Evolutionary conservation across 2,329 filamentous ascomycete genomes (phyloP).

Genomic region (Penicillium janthinellum): DNA sequence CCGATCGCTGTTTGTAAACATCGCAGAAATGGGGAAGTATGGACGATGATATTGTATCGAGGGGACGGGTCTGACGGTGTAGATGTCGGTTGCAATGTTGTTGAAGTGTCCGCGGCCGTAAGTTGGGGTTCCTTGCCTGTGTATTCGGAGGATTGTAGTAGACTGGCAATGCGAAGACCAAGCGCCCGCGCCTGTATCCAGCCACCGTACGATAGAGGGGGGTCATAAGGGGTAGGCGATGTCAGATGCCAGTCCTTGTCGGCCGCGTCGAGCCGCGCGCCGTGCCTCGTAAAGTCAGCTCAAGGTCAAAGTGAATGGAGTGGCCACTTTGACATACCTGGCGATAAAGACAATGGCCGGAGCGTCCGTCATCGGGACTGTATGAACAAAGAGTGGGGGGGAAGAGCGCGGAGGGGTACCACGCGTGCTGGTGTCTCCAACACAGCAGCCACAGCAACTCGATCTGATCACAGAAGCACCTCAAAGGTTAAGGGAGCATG

Average conservation of each 20-base stretch:
- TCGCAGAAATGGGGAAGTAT: conserved; percentile 90
- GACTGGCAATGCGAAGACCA: conserved; percentile 78
- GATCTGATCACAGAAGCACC: not conserved
- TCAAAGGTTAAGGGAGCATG: conserved; percentile 7
- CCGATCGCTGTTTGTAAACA: conserved; percentile 91
- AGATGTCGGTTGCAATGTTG: conserved; percentile 11
- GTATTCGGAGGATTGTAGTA: conserved; percentile 57
- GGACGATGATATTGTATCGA: conserved; percentile 70
- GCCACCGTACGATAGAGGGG: conserved; percentile 90
- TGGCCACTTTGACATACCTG: conserved; percentile 32
- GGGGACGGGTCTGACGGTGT: conserved; percentile 15
- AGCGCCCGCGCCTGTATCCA: conserved; percentile 85
- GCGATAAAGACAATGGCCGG: conserved; percentile 48
- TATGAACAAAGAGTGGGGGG: conserved; percentile 3
- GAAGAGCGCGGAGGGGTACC: conserved; percentile 1
- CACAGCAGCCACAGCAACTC: not conserved
- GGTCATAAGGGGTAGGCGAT: conserved; percentile 92
- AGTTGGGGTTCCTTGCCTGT: conserved; percentile 15
- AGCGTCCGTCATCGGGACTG: conserved; percentile 38
- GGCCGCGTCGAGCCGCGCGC: conserved; percentile 88
- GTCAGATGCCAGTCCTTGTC: conserved; percentile 94
- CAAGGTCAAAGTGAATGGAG: not conserved
- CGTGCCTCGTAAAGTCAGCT: conserved; percentile 68
- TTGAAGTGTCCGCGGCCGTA: conserved; percentile 12
- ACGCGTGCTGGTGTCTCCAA: not conserved